Conservation (phyloP, 208 protist genomes). For the Trypanosoma grayi region DNA sequence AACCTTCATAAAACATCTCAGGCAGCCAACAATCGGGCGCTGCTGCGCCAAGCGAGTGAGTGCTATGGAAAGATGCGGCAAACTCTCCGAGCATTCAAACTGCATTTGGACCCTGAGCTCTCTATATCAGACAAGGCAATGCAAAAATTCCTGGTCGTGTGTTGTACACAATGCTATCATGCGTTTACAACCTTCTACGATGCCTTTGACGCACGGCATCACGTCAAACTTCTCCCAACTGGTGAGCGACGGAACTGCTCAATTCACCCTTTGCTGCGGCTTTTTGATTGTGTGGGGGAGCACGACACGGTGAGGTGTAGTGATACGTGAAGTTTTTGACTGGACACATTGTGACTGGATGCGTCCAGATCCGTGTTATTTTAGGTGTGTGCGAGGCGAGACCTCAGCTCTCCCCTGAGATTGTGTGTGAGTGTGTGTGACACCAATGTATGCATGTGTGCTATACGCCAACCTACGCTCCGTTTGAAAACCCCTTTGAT, state of each 20-base stretch:
- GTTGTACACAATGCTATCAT: slow-evolving; percentile 15
- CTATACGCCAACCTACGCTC: too few relatives aligned
- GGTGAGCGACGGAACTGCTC: neutral
- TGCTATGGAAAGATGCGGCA: slow-evolving; percentile 1
- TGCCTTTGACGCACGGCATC: slow-evolving; percentile 17
- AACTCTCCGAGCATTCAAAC: neutral
- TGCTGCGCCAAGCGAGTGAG: slow-evolving; percentile 14
- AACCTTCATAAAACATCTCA: slow-evolving; percentile 5
- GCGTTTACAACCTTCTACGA: slow-evolving; percentile 18
- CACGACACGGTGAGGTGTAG: neutral
- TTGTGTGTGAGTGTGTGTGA: neutral
- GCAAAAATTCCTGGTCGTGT: neutral
- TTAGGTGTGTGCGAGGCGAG: too few relatives aligned
- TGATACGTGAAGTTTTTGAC: too few relatives aligned
- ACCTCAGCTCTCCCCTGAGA: neutral
- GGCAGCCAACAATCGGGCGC: slow-evolving; percentile 1
- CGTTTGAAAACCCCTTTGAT: too few relatives aligned
- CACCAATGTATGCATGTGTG: neutral
- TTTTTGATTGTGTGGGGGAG: neutral
- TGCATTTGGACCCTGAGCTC: slow-evolving; percentile 9
- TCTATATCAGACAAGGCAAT: slow-evolving; percentile 9
- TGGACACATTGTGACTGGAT: too few relatives aligned
- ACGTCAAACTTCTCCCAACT: slow-evolving; percentile 3
- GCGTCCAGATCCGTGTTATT: too few relatives aligned
- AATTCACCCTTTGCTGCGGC: slow-evolving; percentile 12